A percentile compares a stretch with the other conserved stretches of the same genome.
Conservation (phyloP, 2,329 filamentous ascomycete species). For the Colletotrichum lini region DNA sequence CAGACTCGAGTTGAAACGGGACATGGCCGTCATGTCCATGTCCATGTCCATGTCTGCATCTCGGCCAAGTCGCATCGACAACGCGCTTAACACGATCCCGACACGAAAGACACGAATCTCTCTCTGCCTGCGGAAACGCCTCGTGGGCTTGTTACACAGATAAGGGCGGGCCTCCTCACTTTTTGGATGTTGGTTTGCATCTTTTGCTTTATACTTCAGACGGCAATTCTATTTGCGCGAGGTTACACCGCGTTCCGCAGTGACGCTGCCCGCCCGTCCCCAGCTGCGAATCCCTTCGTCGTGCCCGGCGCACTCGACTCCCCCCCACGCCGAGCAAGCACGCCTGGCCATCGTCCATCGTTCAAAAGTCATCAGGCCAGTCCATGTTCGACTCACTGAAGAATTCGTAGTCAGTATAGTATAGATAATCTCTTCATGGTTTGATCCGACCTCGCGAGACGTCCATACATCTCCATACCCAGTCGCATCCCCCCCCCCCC, state of each 20-base stretch:
- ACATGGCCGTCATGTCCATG: neutral
- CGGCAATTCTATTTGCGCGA: neutral
- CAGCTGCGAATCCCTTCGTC: too few relatives aligned
- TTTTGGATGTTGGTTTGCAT: neutral
- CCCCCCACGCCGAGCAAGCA: too few relatives aligned
- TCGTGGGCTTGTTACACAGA: conserved; percentile 37
- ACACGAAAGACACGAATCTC: too few relatives aligned
- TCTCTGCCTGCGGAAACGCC: neutral
- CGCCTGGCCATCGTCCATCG: too few relatives aligned
- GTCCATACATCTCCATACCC: neutral
- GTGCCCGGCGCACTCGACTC: too few relatives aligned
- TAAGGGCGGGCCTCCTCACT: conserved; percentile 5
- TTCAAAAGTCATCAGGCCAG: too few relatives aligned
- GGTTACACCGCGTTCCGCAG: too few relatives aligned
- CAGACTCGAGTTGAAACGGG: neutral
- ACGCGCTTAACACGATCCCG: neutral
- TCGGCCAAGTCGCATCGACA: conserved; percentile 10
- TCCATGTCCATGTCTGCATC: too few relatives aligned
- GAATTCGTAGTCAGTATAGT: too few relatives aligned
- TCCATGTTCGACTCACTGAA: too few relatives aligned
- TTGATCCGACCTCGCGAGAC: neutral
- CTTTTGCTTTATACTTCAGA: neutral
- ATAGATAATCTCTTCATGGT: neutral
- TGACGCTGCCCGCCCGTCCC: too few relatives aligned
- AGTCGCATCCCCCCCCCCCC: neutral